Percentiles rank a stretch among this genome's conserved stretches.
Conservation (phyloP, 2,329 filamentous ascomycete species). For the Phaeoacremonium minimum region DNA sequence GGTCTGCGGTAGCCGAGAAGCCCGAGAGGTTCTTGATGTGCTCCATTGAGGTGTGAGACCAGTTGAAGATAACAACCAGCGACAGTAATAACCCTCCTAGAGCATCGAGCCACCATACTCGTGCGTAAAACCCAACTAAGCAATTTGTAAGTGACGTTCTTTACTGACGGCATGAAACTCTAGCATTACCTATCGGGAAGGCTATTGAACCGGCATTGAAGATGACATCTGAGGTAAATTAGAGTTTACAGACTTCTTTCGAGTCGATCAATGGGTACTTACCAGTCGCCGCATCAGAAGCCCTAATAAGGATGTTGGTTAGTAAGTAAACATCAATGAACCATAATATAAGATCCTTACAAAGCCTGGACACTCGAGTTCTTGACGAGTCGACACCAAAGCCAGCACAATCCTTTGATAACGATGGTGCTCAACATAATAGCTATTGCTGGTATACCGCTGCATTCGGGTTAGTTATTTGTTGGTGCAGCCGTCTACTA, state of each 20-base stretch:
- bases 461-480: no score
- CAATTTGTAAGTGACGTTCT: slow-evolving; percentile 6
- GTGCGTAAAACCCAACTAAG: slow-evolving; percentile 69
- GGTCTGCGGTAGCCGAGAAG: slow-evolving; percentile 72
- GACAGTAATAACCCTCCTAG: slow-evolving; percentile 76
- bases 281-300: slow-evolving; percentile 23
- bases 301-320: slow-evolving; percentile 11
- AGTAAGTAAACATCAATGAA: background rate
- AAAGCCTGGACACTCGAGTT: slow-evolving; percentile 84
- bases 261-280: background rate
- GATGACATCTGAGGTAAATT: slow-evolving; percentile 68
- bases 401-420: slow-evolving; percentile 78
- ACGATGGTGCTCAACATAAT: slow-evolving; percentile 82
- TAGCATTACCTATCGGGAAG: slow-evolving; percentile 71
- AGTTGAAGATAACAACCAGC: slow-evolving; percentile 73
- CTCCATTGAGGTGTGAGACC: slow-evolving; percentile 67
- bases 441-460: slow-evolving; percentile 64
- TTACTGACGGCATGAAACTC: slow-evolving; percentile 1
- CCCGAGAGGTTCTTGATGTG: slow-evolving; percentile 81
- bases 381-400: slow-evolving; percentile 82
- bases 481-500: no score
- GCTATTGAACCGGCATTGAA: slow-evolving; percentile 89
- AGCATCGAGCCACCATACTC: slow-evolving; percentile 80
- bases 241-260: no score
- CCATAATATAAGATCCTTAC: slow-evolving; percentile 26